These are phyloP conservation scores for Linanthus parryae DNA, from an alignment of 148 eudicot species.

Conservation along the genomic window DNA sequence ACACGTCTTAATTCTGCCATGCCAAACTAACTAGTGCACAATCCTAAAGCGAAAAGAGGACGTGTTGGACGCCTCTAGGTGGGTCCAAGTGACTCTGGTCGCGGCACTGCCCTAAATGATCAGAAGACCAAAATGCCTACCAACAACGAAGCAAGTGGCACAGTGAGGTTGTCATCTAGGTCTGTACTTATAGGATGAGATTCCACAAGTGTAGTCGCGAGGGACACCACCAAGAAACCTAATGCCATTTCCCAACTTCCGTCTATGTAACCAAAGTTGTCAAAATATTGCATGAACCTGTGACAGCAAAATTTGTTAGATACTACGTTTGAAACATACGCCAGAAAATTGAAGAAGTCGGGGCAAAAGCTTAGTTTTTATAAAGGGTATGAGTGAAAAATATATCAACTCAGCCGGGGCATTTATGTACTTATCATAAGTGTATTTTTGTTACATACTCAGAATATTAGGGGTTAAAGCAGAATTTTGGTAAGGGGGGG, in stretches of 20 bases:
- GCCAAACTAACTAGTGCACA: too few relatives aligned
- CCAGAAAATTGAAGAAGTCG: neutral
- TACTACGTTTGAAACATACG: neutral
- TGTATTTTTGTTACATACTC: too few relatives aligned
- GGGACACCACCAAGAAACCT: slow-evolving; percentile 57
- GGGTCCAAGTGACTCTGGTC: too few relatives aligned
- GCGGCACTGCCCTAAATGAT: neutral
- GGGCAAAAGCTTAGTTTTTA: neutral
- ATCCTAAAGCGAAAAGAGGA: too few relatives aligned
- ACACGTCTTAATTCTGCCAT: too few relatives aligned
- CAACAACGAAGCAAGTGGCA: slow-evolving; percentile 58
- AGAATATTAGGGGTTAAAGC: too few relatives aligned
- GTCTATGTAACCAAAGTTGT: slow-evolving; percentile 62
- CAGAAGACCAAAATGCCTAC: slow-evolving; percentile 60
- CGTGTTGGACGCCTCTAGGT: too few relatives aligned
- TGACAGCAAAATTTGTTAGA: slow-evolving; percentile 1
- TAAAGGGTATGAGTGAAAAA: too few relatives aligned
- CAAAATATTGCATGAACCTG: slow-evolving; percentile 85
- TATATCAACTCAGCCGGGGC: too few relatives aligned
- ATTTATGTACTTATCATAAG: too few relatives aligned
- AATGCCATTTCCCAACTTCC: slow-evolving; percentile 49
- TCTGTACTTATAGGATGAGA: slow-evolving; percentile 72
- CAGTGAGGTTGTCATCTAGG: slow-evolving; percentile 82
- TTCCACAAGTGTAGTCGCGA: slow-evolving; percentile 66
- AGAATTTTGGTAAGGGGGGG: too few relatives aligned